Conservation (phyloP, 176 grass and related monocot genomes). For the Leersia perrieri region DNA sequence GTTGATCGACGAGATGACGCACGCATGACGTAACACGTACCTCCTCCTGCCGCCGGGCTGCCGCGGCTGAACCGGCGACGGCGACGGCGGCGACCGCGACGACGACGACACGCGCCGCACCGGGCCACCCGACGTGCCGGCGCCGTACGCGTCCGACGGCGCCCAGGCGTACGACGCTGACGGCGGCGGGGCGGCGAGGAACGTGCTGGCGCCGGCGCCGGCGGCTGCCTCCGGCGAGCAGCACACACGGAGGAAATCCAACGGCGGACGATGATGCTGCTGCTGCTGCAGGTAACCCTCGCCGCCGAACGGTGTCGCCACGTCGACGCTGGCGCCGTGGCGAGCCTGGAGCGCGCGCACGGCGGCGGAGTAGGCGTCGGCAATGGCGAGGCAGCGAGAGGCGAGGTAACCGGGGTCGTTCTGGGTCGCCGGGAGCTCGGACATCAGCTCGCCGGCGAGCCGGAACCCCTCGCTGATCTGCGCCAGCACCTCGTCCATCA, state of each 20-base stretch:
- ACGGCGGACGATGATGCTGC: background rate
- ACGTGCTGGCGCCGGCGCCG: background rate
- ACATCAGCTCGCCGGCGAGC: slow-evolving; percentile 39
- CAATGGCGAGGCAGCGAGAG: slow-evolving; percentile 34
- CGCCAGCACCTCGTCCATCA: slow-evolving; percentile 40
- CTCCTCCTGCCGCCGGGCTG: slow-evolving; percentile 35
- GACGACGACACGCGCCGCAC: background rate
- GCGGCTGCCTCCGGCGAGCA: background rate
- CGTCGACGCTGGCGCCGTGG: background rate
- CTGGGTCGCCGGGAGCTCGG: slow-evolving; percentile 30
- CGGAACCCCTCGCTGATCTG: slow-evolving; percentile 34
- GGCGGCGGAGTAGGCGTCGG: slow-evolving; percentile 21
- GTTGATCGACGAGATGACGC: background rate
- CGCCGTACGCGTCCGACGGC: background rate
- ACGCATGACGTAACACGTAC: slow-evolving; percentile 8
- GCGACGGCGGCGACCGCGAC: slow-evolving; percentile 8
- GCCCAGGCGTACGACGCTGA: background rate
- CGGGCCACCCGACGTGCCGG: background rate
- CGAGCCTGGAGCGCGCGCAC: slow-evolving; percentile 5
- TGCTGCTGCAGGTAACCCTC: background rate
- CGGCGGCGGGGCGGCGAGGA: background rate
- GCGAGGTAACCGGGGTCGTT: slow-evolving; percentile 38
- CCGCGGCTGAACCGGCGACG: slow-evolving; percentile 25
- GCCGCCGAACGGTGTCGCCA: background rate
- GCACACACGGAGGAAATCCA: slow-evolving; percentile 2